These are phyloP conservation scores for Ballota nigra DNA, from an alignment of 257 asterid species.

Conservation along the genomic window DNA sequence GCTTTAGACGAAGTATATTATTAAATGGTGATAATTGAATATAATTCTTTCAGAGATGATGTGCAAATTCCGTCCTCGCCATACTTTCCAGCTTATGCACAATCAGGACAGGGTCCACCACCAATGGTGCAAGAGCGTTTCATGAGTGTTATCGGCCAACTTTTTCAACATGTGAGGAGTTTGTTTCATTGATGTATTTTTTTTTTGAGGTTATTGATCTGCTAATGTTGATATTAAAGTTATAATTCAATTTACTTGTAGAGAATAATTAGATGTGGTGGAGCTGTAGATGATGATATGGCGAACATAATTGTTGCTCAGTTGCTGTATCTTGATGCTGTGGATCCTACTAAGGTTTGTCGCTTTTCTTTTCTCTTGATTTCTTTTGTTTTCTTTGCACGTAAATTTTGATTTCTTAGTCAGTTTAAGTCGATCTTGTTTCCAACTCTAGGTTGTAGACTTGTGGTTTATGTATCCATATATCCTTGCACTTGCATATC, in stretches of 20 bases:
- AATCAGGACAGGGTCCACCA: conserved; percentile 90
- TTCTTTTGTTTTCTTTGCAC: neutral
- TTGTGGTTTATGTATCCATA: neutral
- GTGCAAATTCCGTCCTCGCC: conserved; percentile 87
- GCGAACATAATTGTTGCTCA: conserved; percentile 93
- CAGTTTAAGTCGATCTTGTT: neutral
- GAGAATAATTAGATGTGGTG: conserved; percentile 98
- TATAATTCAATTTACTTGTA: conserved; percentile 25
- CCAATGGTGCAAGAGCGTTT: conserved; percentile 87
- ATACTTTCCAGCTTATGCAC: conserved; percentile 68
- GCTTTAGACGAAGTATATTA: neutral
- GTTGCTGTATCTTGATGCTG: conserved; percentile 93
- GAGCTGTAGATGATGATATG: conserved; percentile 99
- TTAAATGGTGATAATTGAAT: conserved; percentile 2
- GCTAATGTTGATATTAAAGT: neutral
- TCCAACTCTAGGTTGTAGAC: neutral
- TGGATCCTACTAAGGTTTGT: conserved; percentile 73
- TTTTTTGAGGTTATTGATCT: neutral
- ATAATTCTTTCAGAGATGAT: conserved; percentile 82
- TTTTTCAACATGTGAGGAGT: conserved; percentile 83
- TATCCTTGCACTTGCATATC: neutral
- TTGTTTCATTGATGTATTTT: neutral
- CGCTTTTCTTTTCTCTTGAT: neutral
- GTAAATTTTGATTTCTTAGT: neutral
- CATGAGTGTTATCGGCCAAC: conserved; percentile 91